Evolutionary conservation across 1,284 basidiomycete species (phyloP).

Genomic region (Naganishia sp.): DNA sequence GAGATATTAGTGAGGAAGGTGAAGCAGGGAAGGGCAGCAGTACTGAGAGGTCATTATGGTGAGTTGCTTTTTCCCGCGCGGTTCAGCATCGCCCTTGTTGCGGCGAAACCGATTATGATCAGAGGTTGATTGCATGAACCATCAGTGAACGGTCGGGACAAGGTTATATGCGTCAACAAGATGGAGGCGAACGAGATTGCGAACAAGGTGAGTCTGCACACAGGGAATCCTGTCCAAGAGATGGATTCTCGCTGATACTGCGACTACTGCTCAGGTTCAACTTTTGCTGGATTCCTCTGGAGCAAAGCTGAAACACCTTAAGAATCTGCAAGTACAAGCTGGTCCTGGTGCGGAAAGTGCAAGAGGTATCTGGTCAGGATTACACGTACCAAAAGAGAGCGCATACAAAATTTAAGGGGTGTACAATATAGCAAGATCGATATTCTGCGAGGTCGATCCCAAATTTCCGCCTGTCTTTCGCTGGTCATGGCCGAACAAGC

Average conservation of each 20-base stretch:
- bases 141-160: constrained; percentile 56
- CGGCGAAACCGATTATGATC: too few species aligned
- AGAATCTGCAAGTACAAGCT: constrained; percentile 50
- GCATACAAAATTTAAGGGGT: constrained; percentile 49
- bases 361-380: constrained; percentile 50
- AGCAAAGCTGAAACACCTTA: constrained; percentile 52
- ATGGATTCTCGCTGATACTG: not conserved
- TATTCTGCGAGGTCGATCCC: not conserved
- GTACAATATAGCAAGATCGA: not conserved
- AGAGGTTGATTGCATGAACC: not conserved
- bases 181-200: constrained; percentile 51
- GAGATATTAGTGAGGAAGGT: constrained; percentile 54
- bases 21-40: constrained; percentile 50
- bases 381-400: constrained; percentile 47
- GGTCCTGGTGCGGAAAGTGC: constrained; percentile 50
- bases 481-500: too few species aligned
- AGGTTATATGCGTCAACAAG: constrained; percentile 56
- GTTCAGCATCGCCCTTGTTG: too few species aligned
- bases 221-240: not conserved
- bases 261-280: constrained; percentile 38
- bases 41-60: constrained; percentile 56
- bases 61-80: constrained; percentile 30
- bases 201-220: constrained; percentile 47
- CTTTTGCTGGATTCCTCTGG: constrained; percentile 51
- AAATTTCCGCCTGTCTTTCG: too few species aligned